Evolutionary conservation across 139 green algal genomes (phyloP), one percentile per base, ranked within the genome.

Genomic region (Auxenochlorella pyrenoidosa): DNA sequence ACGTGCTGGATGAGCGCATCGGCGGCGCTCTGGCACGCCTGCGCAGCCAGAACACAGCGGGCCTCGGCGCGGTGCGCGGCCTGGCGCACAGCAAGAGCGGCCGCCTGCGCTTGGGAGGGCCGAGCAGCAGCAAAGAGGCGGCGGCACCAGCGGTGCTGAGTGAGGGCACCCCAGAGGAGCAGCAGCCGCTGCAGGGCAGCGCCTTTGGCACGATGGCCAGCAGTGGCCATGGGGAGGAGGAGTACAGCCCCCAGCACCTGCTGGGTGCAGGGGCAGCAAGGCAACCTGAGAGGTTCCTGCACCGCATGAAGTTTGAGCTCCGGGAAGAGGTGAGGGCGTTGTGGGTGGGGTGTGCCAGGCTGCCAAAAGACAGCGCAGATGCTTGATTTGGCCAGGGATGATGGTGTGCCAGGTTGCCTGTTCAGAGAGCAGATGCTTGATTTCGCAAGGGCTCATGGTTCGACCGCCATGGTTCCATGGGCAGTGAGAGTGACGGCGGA

Each of bases 1-100:
- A 83, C 5, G 41, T 54, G 1, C 34, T 90, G 47, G 88, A 90
- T 24, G 28, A 51, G 82, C 79, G 81, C 79, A 81, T 72, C 38
- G 73, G 63, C 30, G 44, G 41, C 44, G 73, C 59, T 18, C 51
- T 75, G 21, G 32, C 34, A 34, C n/a, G 34, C 79, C 15, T 59
- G 26, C 86, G 75, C 38, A 72, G 51, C n/a, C 51, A 68, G 21
- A 72, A 77, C n/a, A 71, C 54, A 5, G 51, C 63, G 36, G 81
- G 54, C 30, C 34, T 87, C 70, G 76, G 76, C 13, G 32, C 30
- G 0, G 32, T 82, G 47, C 47, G 47, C 2, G 76, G 44, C 24
- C 76, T 82, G 47, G 51, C 76, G 18, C 73, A 79, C 26, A 79
- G 24, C 73, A 58, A 38, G 26, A 79, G 73, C 73, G 44, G 44